phyloP scores from a whole-genome alignment of 176 grass and related monocot species.

The Zoysia pacifica region DNA sequence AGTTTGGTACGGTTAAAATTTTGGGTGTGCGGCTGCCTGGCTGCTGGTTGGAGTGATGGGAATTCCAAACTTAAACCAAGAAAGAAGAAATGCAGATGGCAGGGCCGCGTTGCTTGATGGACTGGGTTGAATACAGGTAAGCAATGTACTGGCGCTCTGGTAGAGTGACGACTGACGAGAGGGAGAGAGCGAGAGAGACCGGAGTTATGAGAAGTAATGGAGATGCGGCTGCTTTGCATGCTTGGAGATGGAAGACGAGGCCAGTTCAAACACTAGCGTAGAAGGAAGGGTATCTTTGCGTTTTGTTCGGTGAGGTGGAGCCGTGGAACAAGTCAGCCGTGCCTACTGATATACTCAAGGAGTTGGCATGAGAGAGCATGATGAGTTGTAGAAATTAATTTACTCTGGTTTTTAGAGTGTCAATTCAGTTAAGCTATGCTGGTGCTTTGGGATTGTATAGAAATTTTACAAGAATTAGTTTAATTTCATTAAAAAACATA shows the following conservation, averaged over 20 bases:
- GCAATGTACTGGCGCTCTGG: not conserved
- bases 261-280: constrained; percentile 10
- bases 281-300: not conserved
- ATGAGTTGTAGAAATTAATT: not conserved
- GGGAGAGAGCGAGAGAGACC: not conserved
- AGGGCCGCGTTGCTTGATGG: constrained; percentile 24
- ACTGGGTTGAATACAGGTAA: constrained; percentile 2
- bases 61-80: constrained; percentile 5
- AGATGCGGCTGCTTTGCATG: constrained; percentile 47
- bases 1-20: constrained; percentile 44
- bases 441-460: not conserved
- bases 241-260: constrained; percentile 39
- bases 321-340: constrained; percentile 26
- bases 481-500: no score
- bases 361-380: constrained; percentile 42
- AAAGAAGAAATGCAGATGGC: constrained; percentile 13
- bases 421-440: not conserved
- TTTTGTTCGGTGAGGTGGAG: constrained; percentile 12
- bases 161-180: constrained; percentile 2
- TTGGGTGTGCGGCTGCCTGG: constrained; percentile 31
- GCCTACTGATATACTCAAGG: constrained; percentile 18
- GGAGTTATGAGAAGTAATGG: constrained; percentile 41
- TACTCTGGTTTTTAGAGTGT: not conserved
- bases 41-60: constrained; percentile 26
- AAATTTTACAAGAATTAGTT: no score